Base-by-base conservation (phyloP, 495 filamentous ascomycete genomes). In the Penicillium odoratum region DNA sequence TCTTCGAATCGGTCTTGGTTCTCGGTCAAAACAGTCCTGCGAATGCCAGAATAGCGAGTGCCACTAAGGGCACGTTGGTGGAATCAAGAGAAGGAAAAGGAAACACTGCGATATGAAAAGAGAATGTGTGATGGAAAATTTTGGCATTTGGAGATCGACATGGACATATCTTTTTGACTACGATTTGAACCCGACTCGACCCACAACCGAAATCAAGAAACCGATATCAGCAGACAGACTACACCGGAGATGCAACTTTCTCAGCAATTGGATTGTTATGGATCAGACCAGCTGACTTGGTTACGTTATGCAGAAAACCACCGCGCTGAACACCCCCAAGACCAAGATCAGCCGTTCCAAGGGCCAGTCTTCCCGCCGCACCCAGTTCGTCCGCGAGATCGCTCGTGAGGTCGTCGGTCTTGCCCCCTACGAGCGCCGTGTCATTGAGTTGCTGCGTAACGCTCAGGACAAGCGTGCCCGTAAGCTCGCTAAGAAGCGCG, bases 401-500 rank as follows among this genome's bases (percentile, higher is more conserved):
- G 90, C 96, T 71, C 93, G 92, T 83, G 94, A 98, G 81, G 94
- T 97, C 61, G 67, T 76, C 64, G 89, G 91, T 76, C 90, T 96
- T 69, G 92, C 93, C 64, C 93, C 92, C 68, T 97, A 97, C 73
- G 94, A 98, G 84, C 92, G 93, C 74, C 92, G 94, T 69, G 90
- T 98, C 72, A 95, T 98, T 76, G 94, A 98, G 86, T 83, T 98
- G 64, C 87, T 98, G 75, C 91, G 94, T 67, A 98, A 98, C 85
- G 86, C 88, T 83, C 96, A 96, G 82, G 94, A 98, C 79, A 98
- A 98, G 89, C 91, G 94, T 80, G 94, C 94, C 61, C 84, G 94
- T 63, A 98, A 98, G 87, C 88, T 97, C 71, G 94, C 94, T 64
- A 98, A 98, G 93, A 97, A 96, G 88, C 85, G 94, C 79, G 90